Evolutionary conservation across 257 asterid species (phyloP).

Genomic region (Solanum microdontum): DNA sequence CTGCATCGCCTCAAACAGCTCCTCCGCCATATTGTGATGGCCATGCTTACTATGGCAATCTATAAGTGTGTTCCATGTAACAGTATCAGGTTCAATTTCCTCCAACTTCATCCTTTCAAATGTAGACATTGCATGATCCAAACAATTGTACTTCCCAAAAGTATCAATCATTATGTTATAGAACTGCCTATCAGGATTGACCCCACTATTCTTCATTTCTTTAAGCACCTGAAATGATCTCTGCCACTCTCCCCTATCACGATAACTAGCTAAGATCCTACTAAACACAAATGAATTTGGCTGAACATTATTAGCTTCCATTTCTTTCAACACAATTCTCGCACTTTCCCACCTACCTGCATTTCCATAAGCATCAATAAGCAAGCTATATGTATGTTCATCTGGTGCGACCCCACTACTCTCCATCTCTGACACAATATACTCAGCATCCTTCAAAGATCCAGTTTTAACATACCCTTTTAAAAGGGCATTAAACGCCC

Average conservation of each 20-base stretch:
- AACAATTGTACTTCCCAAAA: constrained; percentile 83
- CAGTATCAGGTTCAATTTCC: constrained; percentile 66
- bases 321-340: constrained; percentile 72
- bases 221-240: constrained; percentile 83
- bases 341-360: constrained; percentile 98
- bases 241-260: constrained; percentile 97
- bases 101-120: constrained; percentile 76
- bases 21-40: constrained; percentile 48
- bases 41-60: constrained; percentile 90
- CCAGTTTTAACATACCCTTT: constrained; percentile 80
- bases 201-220: constrained; percentile 83
- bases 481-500: constrained; percentile 87
- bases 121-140: constrained; percentile 75
- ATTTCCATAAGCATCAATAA: constrained; percentile 89
- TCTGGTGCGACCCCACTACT: constrained; percentile 65
- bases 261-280: constrained; percentile 67
- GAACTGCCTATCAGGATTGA: constrained; percentile 64
- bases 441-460: constrained; percentile 72
- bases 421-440: constrained; percentile 80
- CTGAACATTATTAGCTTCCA: constrained; percentile 63
- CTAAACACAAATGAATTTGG: constrained; percentile 67
- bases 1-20: constrained; percentile 65
- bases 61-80: constrained; percentile 88
- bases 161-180: constrained; percentile 89
- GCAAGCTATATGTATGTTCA: constrained; percentile 74